phyloP scores from a whole-genome alignment of 306 rosid species.

The Dryas octopetala region DNA sequence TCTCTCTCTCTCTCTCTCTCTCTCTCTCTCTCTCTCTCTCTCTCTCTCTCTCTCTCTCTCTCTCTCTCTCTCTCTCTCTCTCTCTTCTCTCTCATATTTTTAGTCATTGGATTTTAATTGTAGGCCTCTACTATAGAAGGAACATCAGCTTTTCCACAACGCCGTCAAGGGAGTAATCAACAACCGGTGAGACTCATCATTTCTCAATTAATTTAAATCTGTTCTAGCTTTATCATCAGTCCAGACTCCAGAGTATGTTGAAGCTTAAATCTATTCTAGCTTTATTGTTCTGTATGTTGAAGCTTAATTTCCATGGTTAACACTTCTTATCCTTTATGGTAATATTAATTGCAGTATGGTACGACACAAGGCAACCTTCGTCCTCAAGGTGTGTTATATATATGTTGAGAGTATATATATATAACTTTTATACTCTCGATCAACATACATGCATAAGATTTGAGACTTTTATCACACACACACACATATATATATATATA shows the following conservation, averaged over 20 bases:
- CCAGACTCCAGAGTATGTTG: not conserved
- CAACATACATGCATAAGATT: too few relatives aligned
- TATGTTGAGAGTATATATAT: too few relatives aligned
- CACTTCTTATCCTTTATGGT: not conserved
- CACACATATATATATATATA: too few relatives aligned
- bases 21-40: conserved; percentile 1
- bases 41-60: not conserved
- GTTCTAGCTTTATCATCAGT: not conserved
- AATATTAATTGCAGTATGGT: conserved; percentile 12
- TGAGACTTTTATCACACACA: too few relatives aligned
- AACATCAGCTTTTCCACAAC: conserved; percentile 4
- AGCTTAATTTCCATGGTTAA: not conserved
- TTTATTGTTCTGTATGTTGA: not conserved
- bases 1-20: not conserved
- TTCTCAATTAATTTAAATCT: not conserved
- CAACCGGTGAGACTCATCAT: not conserved
- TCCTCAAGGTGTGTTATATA: conserved; percentile 19
- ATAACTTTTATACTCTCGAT: too few relatives aligned
- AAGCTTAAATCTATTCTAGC: not conserved
- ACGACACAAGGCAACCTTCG: conserved; percentile 30
- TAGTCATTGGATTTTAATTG: not conserved
- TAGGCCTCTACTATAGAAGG: not conserved
- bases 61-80: not conserved
- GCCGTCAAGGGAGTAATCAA: not conserved
- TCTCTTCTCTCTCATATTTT: too few relatives aligned